Evolutionary conservation across 805 yeast species (phyloP), one percentile per base, ranked within the genome.

Genomic region (Ogataea siamensis): DNA sequence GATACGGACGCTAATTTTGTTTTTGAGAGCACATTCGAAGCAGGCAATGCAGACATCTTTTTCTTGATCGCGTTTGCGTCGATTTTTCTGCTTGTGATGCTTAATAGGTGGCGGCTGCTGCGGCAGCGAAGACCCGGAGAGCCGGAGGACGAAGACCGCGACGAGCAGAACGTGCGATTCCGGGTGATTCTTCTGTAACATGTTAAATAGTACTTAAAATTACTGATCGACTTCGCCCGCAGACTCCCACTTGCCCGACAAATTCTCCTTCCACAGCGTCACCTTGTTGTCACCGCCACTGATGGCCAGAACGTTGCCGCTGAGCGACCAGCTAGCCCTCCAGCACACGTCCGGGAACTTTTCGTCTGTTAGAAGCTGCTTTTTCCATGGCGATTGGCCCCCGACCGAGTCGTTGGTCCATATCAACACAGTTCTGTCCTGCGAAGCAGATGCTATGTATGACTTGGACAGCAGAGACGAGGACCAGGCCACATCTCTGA

Each of bases 401-500:
- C 37, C 47, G 5, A 40, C 31, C 7, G 49, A 36, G 17, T 72
- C 73, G 63, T 87, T 91, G 7, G 96, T 81, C 99, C 99, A 93
- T 58, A 93, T 84, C 44, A 89, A 71, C 35, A 94, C 97, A 0
- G 94, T 84, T 61, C 87, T 82, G 64, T 93, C 99, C 66, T 93
- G 98, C 15, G 98, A 89, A 7, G 96, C 97, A 24, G 95, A 80
- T 10, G 98, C 99, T 53, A 93, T 84, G 61, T 88, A 91, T 10
- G 95, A 80, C 51, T 86, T 83, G 32, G 87, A 75, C 46, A 93
- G 73, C 32, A 87, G 79, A 2, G 95, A 80, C 32, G 98, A 96
- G 14, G 96, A 87, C 99, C 99, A 93, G 4, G 95, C 87, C 44
- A 91, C 97, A 60, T 93, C 99, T 64, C 99, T 81, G 22, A 93